A percentile compares a stretch with the other conserved stretches of the same genome.
Conservation (phyloP, 164 flowering plant species). For the Magnolia officinalis region DNA sequence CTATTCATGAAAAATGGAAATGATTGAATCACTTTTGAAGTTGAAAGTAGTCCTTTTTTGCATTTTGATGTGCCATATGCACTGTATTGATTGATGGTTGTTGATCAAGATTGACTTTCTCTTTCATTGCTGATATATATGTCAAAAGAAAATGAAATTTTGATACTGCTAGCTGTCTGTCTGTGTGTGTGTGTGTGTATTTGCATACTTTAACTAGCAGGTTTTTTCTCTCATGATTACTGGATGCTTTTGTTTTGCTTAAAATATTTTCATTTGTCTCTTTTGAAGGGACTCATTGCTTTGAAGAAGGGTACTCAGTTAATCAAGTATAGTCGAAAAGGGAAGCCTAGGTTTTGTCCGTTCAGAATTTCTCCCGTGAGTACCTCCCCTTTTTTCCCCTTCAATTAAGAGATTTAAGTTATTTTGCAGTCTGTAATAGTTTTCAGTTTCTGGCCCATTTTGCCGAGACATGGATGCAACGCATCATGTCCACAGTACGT, state of each 20-base stretch:
- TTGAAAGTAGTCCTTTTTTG: not conserved
- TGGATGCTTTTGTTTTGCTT: constrained; percentile 4
- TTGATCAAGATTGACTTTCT: not conserved
- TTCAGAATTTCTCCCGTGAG: constrained; percentile 84
- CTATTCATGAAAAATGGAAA: no score
- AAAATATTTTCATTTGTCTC: not conserved
- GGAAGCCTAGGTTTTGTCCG: constrained; percentile 82
- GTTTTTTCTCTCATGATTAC: not conserved
- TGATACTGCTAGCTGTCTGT: no score
- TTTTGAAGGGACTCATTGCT: constrained; percentile 64
- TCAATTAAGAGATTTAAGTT: not conserved
- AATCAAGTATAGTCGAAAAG: constrained; percentile 85
- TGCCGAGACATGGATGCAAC: not conserved
- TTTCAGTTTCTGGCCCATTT: not conserved
- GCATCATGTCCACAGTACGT: not conserved
- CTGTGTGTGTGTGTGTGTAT: no score
- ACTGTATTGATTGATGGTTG: no score
- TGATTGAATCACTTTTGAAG: not conserved
- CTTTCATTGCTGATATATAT: not conserved
- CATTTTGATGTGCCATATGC: not conserved
- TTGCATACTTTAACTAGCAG: not conserved
- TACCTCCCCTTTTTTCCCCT: constrained; percentile 5
- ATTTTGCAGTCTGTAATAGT: not conserved
- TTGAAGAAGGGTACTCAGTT: constrained; percentile 94
- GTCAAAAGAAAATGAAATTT: no score